Evolutionary conservation across 2,329 filamentous ascomycete species (phyloP), one percentile per base, ranked within the genome.

Genomic region (Arthrobotrys entomopaga): DNA sequence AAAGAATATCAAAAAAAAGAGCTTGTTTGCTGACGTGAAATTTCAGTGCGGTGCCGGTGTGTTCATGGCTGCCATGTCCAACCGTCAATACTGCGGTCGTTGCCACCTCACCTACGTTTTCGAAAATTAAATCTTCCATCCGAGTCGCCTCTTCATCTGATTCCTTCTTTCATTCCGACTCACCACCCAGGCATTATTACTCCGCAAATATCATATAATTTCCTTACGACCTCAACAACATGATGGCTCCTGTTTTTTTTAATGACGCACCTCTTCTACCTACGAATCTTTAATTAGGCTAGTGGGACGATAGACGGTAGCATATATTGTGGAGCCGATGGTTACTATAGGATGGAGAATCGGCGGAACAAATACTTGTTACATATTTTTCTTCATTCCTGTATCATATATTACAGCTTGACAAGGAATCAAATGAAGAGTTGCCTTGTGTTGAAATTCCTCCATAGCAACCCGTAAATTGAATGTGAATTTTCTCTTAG

Each of bases 51-150:
- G 95, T 89, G 95, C 96, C 82, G 95, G 95, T 93, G 90, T 99
- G 87, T 99, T 99, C 91, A 99, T 99, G 95, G 95, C 95, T 83
- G 92, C 95, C 83, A 98, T 98, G 93, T 91, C 96, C 86, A 96
- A 99, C 87, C 92, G 95, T 84, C 96, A 99, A 87, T 97, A 97
- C 90, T 97, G 93, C 82, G 88, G 78, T 48, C 77, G 76, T 63
- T 79, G 78, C 74, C 78, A 79, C 65, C 77, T 79, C 46, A 79
- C 78, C 74, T 79, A 79, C 64, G 78, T 79, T 59, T 79, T 79
- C 65, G 78, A 79, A 42, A 65, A 72, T 60, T 79, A 79, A 75
- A 69, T n/a, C 7, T 19, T n/a, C 59, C 20, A 54, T 38, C 26
- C 42, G 59, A 65, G 13, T 52, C 48, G 61, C 54, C 38, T 8